Conservation (phyloP, 164 flowering plant species). For the Tinospora cordifolia region DNA sequence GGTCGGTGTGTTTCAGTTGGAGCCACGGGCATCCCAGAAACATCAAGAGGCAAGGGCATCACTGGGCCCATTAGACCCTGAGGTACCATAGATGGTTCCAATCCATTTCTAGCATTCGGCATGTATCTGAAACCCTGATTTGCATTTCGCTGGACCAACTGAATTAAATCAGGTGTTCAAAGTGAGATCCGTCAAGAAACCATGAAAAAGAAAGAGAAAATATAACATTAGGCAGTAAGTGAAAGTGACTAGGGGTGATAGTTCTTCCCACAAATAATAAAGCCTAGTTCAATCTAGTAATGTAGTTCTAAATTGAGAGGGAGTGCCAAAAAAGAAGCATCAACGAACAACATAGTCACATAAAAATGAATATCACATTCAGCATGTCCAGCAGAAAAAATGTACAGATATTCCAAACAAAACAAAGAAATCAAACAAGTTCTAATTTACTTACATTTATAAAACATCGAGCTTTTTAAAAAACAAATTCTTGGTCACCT, state of each 20-base stretch:
- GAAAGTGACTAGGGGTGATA: neutral
- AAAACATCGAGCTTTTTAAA: too few species aligned
- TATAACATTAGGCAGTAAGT: neutral
- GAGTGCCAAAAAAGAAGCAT: too few species aligned
- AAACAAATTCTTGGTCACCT: too few species aligned
- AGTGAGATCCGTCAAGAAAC: neutral
- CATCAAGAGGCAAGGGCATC: slow-evolving; percentile 46
- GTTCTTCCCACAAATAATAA: too few species aligned
- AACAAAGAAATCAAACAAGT: too few species aligned
- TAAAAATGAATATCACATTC: too few species aligned
- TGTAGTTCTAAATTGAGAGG: too few species aligned
- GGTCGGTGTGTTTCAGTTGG: slow-evolving; percentile 33
- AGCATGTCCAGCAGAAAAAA: too few species aligned
- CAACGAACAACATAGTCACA: too few species aligned
- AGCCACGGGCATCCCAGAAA: slow-evolving; percentile 31
- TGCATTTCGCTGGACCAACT: slow-evolving; percentile 39
- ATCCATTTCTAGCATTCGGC: slow-evolving; percentile 41
- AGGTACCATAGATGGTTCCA: slow-evolving; percentile 41
- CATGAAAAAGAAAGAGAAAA: neutral
- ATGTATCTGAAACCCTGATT: slow-evolving; percentile 51
- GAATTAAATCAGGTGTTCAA: neutral
- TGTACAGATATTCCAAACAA: too few species aligned
- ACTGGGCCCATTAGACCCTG: slow-evolving; percentile 46
- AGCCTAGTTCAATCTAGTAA: too few species aligned
- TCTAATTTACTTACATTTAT: too few species aligned